Evolutionary conservation across 805 yeast genomes (phyloP), one percentile per base, ranked within the genome.

Genomic region (Wickerhamiella musiphila): DNA sequence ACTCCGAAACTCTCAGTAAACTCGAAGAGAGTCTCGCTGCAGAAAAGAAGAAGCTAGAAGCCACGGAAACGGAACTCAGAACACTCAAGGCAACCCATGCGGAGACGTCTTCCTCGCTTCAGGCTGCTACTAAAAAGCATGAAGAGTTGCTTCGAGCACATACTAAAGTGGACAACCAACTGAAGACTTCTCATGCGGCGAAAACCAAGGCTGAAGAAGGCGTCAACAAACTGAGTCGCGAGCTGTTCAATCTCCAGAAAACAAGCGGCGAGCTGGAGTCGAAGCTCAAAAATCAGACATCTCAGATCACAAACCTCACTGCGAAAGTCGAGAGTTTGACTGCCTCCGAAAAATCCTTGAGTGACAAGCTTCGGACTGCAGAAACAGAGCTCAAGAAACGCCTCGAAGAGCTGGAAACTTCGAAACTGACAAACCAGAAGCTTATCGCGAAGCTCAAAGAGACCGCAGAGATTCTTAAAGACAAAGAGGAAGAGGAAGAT

Each of bases 171-270:
- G 51, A 52, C 25, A 36, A 37, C 3, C 59, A 60, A 36, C 42
- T 63, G 11, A 47, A 47, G 4, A 37, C 47, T 2, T 34, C 56
- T 6, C 61, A 56, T 27, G 51, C 49, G 6, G 66, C 63, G 9
- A 75, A 70, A 43, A 61, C 61, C 17, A 73, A 67, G 40, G 78
- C 86, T 1, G 94, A 84, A 45, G 74, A 70, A 37, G 95, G 93
- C 4, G 74, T 84, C 32, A 83, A 83, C 48, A 83, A 82, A 43
- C 78, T 84, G 93, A 77, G 75, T 34, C 60, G 86, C 24, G 96
- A 84, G 41, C 57, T 84, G 19, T 68, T 81, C 51, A 66, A 66
- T 29, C 57, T 82, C 26, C 64, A 71, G 0, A 69, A 68, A 34
- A 70, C 70, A 21, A 73, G 73, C 36, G 70, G 66, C 2, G 43